These are phyloP conservation scores for Coemansia javaensis DNA, from an alignment of 192 early-diverging fungal genomes.

Conservation along the genomic window DNA sequence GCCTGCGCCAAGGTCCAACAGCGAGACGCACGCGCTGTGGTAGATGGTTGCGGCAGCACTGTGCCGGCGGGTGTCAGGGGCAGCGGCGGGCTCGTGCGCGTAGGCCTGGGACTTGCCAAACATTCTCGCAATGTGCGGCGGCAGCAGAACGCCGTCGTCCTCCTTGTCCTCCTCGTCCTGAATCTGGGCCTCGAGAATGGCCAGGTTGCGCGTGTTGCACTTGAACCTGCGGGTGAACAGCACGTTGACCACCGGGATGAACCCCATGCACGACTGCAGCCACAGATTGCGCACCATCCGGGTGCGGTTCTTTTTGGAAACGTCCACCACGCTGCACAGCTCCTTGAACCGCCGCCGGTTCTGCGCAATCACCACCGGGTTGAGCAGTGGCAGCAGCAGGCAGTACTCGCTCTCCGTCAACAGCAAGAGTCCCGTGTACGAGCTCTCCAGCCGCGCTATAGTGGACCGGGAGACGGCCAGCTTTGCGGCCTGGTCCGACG, in stretches of 20 bases:
- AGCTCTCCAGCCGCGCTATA: slow-evolving; percentile 18
- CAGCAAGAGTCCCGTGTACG: slow-evolving; percentile 17
- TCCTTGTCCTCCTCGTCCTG: slow-evolving; percentile 15
- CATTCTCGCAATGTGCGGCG: slow-evolving; percentile 10
- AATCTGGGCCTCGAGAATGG: slow-evolving; percentile 20
- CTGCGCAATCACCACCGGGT: slow-evolving; percentile 27
- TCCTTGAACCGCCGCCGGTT: slow-evolving; percentile 16
- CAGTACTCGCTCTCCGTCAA: slow-evolving; percentile 33
- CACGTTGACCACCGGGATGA: slow-evolving; percentile 37
- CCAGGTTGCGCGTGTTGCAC: slow-evolving; percentile 38
- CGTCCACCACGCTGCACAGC: slow-evolving; percentile 9
- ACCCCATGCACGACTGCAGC: slow-evolving; percentile 13
- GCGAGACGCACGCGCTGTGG: slow-evolving; percentile 17
- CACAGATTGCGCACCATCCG: slow-evolving; percentile 28
- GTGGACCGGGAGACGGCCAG: slow-evolving; percentile 13
- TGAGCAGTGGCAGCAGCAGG: slow-evolving; percentile 34
- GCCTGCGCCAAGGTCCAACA: slow-evolving; percentile 1
- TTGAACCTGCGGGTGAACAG: slow-evolving; percentile 35
- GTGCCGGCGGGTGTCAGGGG: background rate
- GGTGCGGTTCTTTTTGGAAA: background rate
- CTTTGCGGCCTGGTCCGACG: slow-evolving; percentile 6
- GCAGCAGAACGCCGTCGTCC: slow-evolving; percentile 7
- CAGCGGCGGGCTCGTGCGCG: slow-evolving; percentile 5
- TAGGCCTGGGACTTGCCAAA: slow-evolving; percentile 25
- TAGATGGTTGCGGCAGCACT: slow-evolving; percentile 15